A percentile compares a stretch with the other conserved stretches of the same genome.
These are phyloP conservation scores for Rhodotorula babjevae DNA, from an alignment of 768 basidiomycete genomes.

Conservation along the genomic window DNA sequence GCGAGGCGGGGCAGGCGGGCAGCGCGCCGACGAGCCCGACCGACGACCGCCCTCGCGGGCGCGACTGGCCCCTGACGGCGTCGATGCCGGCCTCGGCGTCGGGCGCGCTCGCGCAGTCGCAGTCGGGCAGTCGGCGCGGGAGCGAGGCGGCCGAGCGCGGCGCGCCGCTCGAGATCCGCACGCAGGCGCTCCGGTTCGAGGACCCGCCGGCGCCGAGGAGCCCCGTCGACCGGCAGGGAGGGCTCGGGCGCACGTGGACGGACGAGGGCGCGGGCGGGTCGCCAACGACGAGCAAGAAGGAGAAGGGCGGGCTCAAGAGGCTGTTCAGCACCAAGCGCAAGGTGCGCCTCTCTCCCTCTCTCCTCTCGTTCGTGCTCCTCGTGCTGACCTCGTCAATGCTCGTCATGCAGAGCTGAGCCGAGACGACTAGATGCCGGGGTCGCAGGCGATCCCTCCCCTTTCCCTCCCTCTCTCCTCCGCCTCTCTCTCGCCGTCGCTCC, in stretches of 20 bases:
- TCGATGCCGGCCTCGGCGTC: neutral
- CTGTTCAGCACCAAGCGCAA: conserved; percentile 32
- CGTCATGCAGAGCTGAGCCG: neutral
- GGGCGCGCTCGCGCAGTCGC: neutral
- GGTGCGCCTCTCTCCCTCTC: conserved; percentile 9
- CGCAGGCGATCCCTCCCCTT: neutral
- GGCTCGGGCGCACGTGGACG: conserved; percentile 71
- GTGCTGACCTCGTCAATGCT: neutral
- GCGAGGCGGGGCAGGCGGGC: conserved; percentile 2
- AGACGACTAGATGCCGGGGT: neutral
- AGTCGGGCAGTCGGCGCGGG: neutral
- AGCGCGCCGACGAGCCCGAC: conserved; percentile 21
- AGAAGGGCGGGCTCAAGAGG: conserved; percentile 21
- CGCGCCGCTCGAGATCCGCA: conserved; percentile 4
- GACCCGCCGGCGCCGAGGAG: conserved; percentile 61
- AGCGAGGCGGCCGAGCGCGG: neutral
- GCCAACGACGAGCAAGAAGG: conserved; percentile 28
- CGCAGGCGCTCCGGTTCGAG: conserved; percentile 23
- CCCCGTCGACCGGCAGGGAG: conserved; percentile 58
- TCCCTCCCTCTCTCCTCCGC: neutral
- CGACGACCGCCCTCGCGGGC: conserved; percentile 6
- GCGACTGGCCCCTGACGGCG: conserved; percentile 10
- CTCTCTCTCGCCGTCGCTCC: neutral
- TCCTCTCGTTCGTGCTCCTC: too few relatives aligned
- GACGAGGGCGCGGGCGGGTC: conserved; percentile 55